Evolutionary conservation across 208 protist genomes (phyloP).

Genomic region (Lotmaria passim): DNA sequence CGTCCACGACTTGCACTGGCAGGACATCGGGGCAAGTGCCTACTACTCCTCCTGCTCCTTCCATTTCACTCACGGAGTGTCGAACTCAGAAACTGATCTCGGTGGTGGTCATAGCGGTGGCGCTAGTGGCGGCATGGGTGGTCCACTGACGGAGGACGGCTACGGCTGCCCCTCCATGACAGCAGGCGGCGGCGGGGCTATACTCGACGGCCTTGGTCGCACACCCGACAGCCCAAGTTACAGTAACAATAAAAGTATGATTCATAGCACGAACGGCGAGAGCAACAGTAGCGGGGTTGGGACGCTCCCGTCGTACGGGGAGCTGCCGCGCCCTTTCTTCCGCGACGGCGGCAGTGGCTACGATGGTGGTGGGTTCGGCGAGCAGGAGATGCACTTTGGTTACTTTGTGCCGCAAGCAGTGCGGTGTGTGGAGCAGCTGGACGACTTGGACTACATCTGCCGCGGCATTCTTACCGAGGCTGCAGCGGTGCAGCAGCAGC

Average conservation of each 20-base stretch:
- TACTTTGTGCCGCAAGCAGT: constrained; percentile 20
- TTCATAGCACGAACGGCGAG: not conserved
- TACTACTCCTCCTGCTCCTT: constrained; percentile 9
- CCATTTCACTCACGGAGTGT: not conserved
- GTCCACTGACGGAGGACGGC: not conserved
- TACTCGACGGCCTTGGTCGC: too few species aligned
- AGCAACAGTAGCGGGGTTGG: not conserved
- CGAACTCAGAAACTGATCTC: not conserved
- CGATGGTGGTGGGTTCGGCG: constrained; percentile 8
- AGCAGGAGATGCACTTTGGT: constrained; percentile 1
- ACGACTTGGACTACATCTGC: constrained; percentile 24
- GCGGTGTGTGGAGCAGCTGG: constrained; percentile 23
- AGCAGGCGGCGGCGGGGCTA: not conserved
- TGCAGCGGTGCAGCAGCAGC: constrained; percentile 7
- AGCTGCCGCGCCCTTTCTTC: constrained; percentile 2
- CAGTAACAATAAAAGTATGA: too few species aligned
- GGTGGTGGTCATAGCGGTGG: not conserved
- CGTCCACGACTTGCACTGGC: constrained; percentile 15
- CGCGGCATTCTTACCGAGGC: constrained; percentile 13
- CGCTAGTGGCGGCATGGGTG: not conserved
- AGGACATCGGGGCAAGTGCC: not conserved
- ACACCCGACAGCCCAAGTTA: too few species aligned
- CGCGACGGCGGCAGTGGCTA: not conserved
- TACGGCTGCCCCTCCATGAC: too few species aligned
- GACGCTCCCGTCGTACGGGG: not conserved